Base-by-base conservation (phyloP, 495 filamentous ascomycete genomes). In the Tuber brumale region DNA sequence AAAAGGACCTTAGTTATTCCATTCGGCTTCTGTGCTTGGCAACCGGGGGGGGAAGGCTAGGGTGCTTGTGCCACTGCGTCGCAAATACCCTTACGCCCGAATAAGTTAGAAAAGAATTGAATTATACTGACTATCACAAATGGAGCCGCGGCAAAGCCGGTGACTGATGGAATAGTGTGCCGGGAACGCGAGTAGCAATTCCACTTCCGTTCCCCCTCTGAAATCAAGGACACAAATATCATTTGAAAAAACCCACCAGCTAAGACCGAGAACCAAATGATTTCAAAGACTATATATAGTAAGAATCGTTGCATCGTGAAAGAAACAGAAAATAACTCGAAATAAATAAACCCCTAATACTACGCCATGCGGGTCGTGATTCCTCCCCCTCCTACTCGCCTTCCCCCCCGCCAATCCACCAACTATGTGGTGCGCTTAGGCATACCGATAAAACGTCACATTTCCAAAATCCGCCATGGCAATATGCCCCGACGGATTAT, bases 381-480 rank as follows among this genome's bases (percentile, higher is more conserved):
- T 27, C 27, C n/a, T 61, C 57, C 27, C 27, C 19, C 31, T 27
- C 14, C 27, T 19, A 14, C 23, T 7, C 1, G n/a, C 27, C 51
- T 14, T 14, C 51, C 51, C 48, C n/a, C 46, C 51, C n/a, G 51
- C 51, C 10, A 5, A 61, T 14, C 51, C 51, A 16, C 51, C 48
- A 5, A 31, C 51, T 4, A 14, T 27, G 12, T 66, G 14, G 12
- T 35, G 51, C 51, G 18, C 23, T 77, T 9, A 80, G 27, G 61
- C 72, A 75, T 83, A 83, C 71, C 81, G 72, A 74, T 83, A 83
- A 79, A 83, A 83, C 39, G 81, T 79, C 18, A 83, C 78, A 73
- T 83, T 83, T 19, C 81, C 81, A 77, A 83, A 82, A 74, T 83
- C 81, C 48, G 76, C 76, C 43, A 81, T 83, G 31, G 81, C 74